A percentile compares a stretch with the other conserved stretches of the same genome.
phyloP scores from a whole-genome alignment of 129 eudicot species.

The Sambucus nigra region DNA sequence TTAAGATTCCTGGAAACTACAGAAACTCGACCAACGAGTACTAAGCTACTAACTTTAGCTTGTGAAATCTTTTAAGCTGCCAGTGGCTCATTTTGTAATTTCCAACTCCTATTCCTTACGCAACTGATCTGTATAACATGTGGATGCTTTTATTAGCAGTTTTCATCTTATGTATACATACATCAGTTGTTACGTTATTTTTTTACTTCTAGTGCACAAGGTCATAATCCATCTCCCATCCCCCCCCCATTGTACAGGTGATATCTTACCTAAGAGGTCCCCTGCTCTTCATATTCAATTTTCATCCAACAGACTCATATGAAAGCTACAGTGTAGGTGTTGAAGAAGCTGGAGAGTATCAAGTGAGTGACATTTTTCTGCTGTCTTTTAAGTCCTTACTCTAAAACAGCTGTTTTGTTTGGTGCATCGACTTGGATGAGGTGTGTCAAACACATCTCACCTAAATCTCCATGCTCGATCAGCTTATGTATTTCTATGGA shows the following conservation, averaged over 20 bases:
- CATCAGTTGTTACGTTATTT: neutral
- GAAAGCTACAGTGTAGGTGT: conserved; percentile 72
- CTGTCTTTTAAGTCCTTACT: neutral
- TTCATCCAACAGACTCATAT: conserved; percentile 68
- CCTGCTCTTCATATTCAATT: conserved; percentile 73
- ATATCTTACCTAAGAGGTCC: conserved; percentile 87
- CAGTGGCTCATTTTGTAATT: neutral
- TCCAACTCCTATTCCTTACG: neutral
- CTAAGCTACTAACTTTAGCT: too few relatives aligned
- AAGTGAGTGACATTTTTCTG: conserved; percentile 33
- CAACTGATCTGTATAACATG: neutral
- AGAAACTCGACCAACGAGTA: too few relatives aligned
- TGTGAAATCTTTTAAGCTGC: too few relatives aligned
- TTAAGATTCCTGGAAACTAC: too few relatives aligned
- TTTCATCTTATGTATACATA: neutral
- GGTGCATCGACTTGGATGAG: neutral
- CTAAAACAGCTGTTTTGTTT: neutral
- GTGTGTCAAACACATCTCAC: neutral
- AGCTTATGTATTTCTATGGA: too few relatives aligned
- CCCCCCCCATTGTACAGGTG: conserved; percentile 40
- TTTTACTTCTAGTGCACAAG: neutral
- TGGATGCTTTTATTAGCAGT: too few relatives aligned
- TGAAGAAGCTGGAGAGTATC: conserved; percentile 99
- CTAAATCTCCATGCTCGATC: neutral
- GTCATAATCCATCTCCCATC: neutral